Evolutionary conservation across 306 rosid species (phyloP), one percentile per base, ranked within the genome.

Genomic region (Biancaea sappan): DNA sequence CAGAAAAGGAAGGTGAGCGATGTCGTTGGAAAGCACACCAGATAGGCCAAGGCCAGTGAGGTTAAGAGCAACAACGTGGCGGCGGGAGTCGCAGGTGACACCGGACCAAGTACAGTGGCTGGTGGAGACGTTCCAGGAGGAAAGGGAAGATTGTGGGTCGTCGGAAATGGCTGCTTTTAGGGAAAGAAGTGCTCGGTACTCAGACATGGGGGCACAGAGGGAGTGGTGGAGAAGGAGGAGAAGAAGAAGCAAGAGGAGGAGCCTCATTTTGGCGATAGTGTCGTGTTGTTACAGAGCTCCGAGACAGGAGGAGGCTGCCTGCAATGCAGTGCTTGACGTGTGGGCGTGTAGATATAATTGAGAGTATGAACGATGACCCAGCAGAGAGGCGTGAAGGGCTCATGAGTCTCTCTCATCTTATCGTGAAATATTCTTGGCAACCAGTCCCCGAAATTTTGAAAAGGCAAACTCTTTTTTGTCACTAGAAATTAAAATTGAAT

Each of bases 111-210:
- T 66, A 58, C 96, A 91, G 84, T 80, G 80, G 14, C 46, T 15
- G 10, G 89, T 80, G 50, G 91, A 40, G 70, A 87, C 50, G 44
- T 73, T 83, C 98, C 98, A 94, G 6, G 87, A 57, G 73, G 92
- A 53, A n/a, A 94, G 93, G n/a, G 79, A 38, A 21, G 71, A 54
- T 18, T 81, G 75, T 0, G 97, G 90, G 80, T 91, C 94, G 40
- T 64, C 75, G 69, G 83, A 14, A 16, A 94, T 37, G 83, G 90
- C 59, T 6, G 74, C 0, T 50, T 81, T 91, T 15, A 87, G 68
- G 0, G 97, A 83, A 69, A 91, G 90, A 5, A 94, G 87, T 6
- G 96, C 86, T 0, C 80, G 83, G 81, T 81, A 83, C 44, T 91
- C 88, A 0, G 96, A 76, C 22, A 80, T 16, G 57, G 15, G 81